phyloP scores from a whole-genome alignment of 2,329 filamentous ascomycete species.

The Trichoderma koningiopsis region DNA sequence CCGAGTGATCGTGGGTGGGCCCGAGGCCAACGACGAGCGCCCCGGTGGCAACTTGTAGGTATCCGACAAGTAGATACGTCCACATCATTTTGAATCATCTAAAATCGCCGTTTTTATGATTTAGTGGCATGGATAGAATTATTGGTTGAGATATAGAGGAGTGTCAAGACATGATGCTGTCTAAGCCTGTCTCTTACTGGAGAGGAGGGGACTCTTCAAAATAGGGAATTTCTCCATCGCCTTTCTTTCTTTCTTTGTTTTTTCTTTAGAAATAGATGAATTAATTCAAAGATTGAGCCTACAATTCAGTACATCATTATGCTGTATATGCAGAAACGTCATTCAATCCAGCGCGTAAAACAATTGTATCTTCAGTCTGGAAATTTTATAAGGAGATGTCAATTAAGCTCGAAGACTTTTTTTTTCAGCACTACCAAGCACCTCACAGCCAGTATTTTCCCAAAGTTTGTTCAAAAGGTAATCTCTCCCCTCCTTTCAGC shows the following conservation, averaged over 20 bases:
- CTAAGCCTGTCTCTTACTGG: background rate
- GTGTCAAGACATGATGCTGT: background rate
- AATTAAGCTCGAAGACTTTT: too few species aligned
- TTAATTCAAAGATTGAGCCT: too few species aligned
- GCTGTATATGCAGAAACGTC: background rate
- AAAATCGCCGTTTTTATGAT: background rate
- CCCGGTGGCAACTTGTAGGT: background rate
- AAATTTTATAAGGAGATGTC: background rate
- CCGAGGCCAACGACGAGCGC: background rate
- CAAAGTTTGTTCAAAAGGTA: too few species aligned
- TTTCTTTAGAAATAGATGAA: too few species aligned
- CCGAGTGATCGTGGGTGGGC: background rate
- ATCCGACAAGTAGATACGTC: too few species aligned
- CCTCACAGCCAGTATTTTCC: too few species aligned
- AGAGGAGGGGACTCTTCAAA: background rate
- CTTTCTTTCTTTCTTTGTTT: too few species aligned
- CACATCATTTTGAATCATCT: background rate
- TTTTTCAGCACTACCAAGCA: too few species aligned
- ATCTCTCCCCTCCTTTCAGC: too few species aligned
- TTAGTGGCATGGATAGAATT: background rate
- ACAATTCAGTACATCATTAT: background rate
- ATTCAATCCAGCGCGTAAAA: too few species aligned
- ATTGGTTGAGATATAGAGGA: background rate
- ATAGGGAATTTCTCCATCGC: background rate
- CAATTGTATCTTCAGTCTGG: background rate